Evolutionary conservation across 306 rosid genomes (phyloP).

Genomic region (Leucaena leucocephala): DNA sequence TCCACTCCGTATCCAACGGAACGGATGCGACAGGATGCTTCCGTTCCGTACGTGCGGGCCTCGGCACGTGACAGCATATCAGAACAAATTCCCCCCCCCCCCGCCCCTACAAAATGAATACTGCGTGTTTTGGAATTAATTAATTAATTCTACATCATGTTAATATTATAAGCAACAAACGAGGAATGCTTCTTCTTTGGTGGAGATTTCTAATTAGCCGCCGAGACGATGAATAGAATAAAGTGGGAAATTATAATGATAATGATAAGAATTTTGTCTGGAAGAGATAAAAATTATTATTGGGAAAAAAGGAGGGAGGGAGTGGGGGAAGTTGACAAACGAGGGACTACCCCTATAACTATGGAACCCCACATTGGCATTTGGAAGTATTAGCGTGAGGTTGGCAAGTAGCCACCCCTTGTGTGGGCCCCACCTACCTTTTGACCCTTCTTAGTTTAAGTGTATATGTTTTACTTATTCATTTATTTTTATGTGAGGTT

Average conservation of each 20-base stretch:
- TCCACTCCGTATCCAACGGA: not conserved
- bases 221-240: too few relatives aligned
- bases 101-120: too few relatives aligned
- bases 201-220: too few relatives aligned
- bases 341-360: constrained; percentile 15
- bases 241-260: too few relatives aligned
- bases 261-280: too few relatives aligned
- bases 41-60: constrained; percentile 33
- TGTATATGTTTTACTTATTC: not conserved
- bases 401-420: constrained; percentile 35
- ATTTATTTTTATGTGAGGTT: too few relatives aligned
- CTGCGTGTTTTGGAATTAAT: not conserved
- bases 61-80: not conserved
- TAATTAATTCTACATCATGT: not conserved
- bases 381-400: constrained; percentile 52
- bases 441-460: too few relatives aligned
- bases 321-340: constrained; percentile 11
- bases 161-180: too few relatives aligned
- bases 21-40: constrained; percentile 33
- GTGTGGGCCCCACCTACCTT: not conserved
- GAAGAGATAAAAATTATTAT: too few relatives aligned
- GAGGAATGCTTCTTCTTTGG: too few relatives aligned
- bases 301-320: too few relatives aligned
- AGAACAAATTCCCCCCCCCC: too few relatives aligned
- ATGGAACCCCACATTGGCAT: constrained; percentile 40